phyloP scores from a whole-genome alignment of 306 rosid genomes.

The Nissolia schottii region DNA sequence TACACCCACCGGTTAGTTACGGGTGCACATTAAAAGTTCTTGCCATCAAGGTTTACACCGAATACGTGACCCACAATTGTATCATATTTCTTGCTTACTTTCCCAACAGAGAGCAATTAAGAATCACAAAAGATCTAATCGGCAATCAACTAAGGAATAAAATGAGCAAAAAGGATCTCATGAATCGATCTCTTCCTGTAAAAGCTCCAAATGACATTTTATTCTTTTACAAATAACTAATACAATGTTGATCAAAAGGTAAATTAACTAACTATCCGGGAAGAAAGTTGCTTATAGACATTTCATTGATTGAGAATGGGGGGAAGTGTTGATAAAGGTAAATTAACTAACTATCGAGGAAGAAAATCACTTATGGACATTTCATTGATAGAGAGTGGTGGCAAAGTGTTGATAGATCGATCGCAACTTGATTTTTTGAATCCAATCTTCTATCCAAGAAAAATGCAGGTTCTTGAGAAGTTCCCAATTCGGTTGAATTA shows the following conservation, averaged over 20 bases:
- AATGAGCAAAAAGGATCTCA: too few species aligned
- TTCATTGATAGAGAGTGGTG: background rate
- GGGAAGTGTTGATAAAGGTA: background rate
- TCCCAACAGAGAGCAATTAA: slow-evolving; percentile 33
- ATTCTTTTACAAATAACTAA: too few species aligned
- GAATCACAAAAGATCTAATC: too few species aligned
- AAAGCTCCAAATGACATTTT: too few species aligned
- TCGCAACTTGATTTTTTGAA: background rate
- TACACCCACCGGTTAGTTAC: too few species aligned
- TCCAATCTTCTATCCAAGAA: background rate
- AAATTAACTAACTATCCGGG: background rate
- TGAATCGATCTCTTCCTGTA: too few species aligned
- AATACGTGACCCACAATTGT: too few species aligned
- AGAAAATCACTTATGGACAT: background rate
- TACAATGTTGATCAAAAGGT: background rate
- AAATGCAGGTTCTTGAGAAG: background rate
- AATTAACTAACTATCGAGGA: background rate
- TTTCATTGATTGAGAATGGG: background rate
- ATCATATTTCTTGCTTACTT: slow-evolving; percentile 16
- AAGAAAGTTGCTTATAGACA: background rate
- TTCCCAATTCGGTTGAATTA: background rate
- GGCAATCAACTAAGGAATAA: too few species aligned
- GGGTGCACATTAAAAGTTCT: too few species aligned
- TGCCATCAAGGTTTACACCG: too few species aligned
- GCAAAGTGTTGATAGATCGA: too few species aligned